Percentiles rank a stretch among this genome's conserved stretches.
phyloP scores from a whole-genome alignment of 2,329 filamentous ascomycete genomes.

The Botryotinia calthae region DNA sequence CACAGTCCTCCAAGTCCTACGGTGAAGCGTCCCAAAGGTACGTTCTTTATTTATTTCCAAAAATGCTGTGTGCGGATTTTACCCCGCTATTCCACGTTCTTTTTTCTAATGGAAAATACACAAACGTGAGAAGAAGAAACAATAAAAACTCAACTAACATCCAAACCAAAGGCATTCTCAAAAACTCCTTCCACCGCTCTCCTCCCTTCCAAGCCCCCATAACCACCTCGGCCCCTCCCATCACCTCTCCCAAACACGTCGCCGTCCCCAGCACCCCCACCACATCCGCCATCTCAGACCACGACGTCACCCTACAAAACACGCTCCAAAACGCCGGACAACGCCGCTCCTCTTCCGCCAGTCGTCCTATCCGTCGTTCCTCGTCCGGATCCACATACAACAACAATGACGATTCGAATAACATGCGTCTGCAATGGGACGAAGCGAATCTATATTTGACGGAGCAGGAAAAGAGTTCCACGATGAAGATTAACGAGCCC shows the following conservation, averaged over 20 bases:
- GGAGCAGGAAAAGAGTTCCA: conserved; percentile 90
- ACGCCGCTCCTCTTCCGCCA: conserved; percentile 78
- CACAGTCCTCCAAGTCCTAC: conserved; percentile 39
- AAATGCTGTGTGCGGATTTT: conserved; percentile 1
- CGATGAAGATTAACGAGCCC: conserved; percentile 99
- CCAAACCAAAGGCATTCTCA: conserved; percentile 72
- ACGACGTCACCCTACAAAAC: conserved; percentile 81
- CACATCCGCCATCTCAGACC: background rate
- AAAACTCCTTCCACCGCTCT: conserved; percentile 74
- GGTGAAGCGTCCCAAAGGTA: conserved; percentile 41
- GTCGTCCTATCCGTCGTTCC: conserved; percentile 52
- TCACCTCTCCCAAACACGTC: conserved; percentile 30
- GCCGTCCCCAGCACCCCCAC: conserved; percentile 30
- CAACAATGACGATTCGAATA: conserved; percentile 47
- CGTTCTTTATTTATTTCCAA: background rate
- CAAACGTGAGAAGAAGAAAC: background rate
- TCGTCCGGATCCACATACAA: conserved; percentile 36
- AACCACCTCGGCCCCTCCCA: conserved; percentile 46
- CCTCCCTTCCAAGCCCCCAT: conserved; percentile 45
- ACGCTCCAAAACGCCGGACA: conserved; percentile 92
- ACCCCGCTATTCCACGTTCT: conserved; percentile 14
- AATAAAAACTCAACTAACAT: conserved; percentile 5
- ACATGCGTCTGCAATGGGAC: conserved; percentile 89
- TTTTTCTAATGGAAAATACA: too few relatives aligned
- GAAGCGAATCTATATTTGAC: conserved; percentile 97